Conservation (phyloP, 768 basidiomycete genomes). For the Amanita subjunquillea region DNA sequence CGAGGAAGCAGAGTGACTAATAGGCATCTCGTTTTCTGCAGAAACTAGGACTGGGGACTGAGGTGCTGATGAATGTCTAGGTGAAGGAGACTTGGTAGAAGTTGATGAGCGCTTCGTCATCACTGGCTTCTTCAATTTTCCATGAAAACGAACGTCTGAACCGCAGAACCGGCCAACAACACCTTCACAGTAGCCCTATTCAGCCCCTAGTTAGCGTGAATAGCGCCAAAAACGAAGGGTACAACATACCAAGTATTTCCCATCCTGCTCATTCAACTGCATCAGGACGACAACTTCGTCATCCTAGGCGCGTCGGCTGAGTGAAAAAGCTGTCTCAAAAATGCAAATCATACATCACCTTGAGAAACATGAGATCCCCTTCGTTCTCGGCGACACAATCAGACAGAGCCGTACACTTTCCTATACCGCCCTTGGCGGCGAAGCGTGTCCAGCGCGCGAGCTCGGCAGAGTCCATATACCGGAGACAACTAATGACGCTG, state of each 20-base stretch:
- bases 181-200: slow-evolving; percentile 78
- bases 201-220: neutral
- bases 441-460: slow-evolving; percentile 78
- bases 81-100: slow-evolving; percentile 8
- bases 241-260: slow-evolving; percentile 50
- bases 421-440: slow-evolving; percentile 79
- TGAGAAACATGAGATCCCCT: slow-evolving; percentile 82
- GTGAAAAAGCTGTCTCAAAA: slow-evolving; percentile 2
- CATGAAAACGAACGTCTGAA: slow-evolving; percentile 54
- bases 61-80: neutral
- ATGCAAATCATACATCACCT: slow-evolving; percentile 30
- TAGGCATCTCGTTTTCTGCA: slow-evolving; percentile 10
- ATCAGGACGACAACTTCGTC: slow-evolving; percentile 74
- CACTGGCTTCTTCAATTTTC: slow-evolving; percentile 70
- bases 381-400: slow-evolving; percentile 69
- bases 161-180: slow-evolving; percentile 71
- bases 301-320: slow-evolving; percentile 30
- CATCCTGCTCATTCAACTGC: slow-evolving; percentile 47
- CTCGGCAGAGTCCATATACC: slow-evolving; percentile 55
- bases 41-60: neutral
- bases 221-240: neutral
- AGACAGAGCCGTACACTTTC: slow-evolving; percentile 59
- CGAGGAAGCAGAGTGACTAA: slow-evolving; percentile 18
- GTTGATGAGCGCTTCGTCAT: slow-evolving; percentile 59
- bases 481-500: neutral